Evolutionary conservation across 2,329 filamentous ascomycete genomes (phyloP).

Genomic region (Ascochyta clinopodiicola): DNA sequence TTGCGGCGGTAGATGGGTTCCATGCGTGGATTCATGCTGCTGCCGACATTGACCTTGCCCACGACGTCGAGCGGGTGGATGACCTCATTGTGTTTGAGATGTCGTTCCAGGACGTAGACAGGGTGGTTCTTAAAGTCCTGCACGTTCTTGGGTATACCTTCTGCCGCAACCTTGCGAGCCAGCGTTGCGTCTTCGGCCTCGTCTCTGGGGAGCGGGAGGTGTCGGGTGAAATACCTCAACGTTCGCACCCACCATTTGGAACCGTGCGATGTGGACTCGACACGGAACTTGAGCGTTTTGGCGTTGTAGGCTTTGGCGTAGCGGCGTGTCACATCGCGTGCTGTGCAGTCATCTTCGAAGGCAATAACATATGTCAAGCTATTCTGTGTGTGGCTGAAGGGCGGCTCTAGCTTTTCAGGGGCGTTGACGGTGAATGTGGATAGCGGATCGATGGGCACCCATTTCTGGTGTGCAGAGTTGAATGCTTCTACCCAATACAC

Average conservation of each 20-base stretch:
- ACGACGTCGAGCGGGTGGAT: slow-evolving; percentile 74
- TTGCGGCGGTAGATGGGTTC: slow-evolving; percentile 83
- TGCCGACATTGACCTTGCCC: slow-evolving; percentile 77
- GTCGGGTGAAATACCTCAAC: slow-evolving; percentile 54
- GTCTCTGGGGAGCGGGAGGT: slow-evolving; percentile 66
- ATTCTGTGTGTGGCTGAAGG: slow-evolving; percentile 77
- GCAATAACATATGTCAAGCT: slow-evolving; percentile 82
- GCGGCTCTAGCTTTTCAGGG: slow-evolving; percentile 79
- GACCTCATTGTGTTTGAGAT: slow-evolving; percentile 83
- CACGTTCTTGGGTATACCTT: slow-evolving; percentile 83
- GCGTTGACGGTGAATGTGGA: slow-evolving; percentile 82
- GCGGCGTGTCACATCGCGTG: slow-evolving; percentile 83
- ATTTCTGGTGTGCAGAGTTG: slow-evolving; percentile 85
- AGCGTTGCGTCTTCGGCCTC: slow-evolving; percentile 84
- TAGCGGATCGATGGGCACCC: slow-evolving; percentile 85
- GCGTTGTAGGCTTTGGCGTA: slow-evolving; percentile 90
- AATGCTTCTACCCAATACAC: slow-evolving; percentile 96
- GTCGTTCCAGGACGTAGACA: slow-evolving; percentile 75
- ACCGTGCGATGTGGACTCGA: slow-evolving; percentile 70
- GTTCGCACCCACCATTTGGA: slow-evolving; percentile 62
- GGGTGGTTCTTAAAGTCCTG: slow-evolving; percentile 89
- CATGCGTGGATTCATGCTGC: slow-evolving; percentile 62
- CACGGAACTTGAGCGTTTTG: slow-evolving; percentile 81
- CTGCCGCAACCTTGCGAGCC: slow-evolving; percentile 70
- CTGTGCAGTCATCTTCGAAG: slow-evolving; percentile 80